Evolutionary conservation across 257 asterid species (phyloP).

Genomic region (Plectranthus barbatus): DNA sequence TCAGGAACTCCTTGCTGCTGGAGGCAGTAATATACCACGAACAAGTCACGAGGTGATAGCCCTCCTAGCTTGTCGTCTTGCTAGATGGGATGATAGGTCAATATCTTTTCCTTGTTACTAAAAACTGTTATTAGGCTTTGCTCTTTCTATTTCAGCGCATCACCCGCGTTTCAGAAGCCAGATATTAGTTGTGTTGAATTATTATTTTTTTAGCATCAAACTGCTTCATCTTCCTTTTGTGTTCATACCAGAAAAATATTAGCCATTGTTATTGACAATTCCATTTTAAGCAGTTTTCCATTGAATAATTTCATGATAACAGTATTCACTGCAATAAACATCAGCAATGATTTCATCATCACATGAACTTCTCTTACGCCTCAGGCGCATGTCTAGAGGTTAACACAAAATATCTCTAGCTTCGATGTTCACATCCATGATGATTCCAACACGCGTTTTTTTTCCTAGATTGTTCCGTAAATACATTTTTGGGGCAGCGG

Average conservation of each 20-base stretch:
- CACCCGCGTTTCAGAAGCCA: too few species aligned
- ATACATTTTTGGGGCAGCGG: conserved; percentile 49
- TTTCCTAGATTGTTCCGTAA: conserved; percentile 33
- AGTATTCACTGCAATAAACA: too few species aligned
- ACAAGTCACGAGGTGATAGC: conserved; percentile 44
- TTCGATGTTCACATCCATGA: not conserved
- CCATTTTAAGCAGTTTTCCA: too few species aligned
- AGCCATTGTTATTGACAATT: too few species aligned
- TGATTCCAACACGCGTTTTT: not conserved
- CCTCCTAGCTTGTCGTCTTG: conserved; percentile 40
- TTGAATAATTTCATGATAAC: too few species aligned
- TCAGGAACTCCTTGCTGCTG: conserved; percentile 44
- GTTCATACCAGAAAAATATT: too few species aligned
- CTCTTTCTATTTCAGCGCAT: not conserved
- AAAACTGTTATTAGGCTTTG: not conserved
- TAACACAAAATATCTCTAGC: not conserved
- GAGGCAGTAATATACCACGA: conserved; percentile 35
- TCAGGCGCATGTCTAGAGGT: not conserved
- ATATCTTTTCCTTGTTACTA: not conserved
- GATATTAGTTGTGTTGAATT: too few species aligned
- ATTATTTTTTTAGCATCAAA: too few species aligned
- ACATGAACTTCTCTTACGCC: not conserved
- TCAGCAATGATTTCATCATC: not conserved
- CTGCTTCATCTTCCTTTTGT: too few species aligned
- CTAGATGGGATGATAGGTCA: conserved; percentile 46